A percentile compares a stretch with the other conserved stretches of the same genome.
phyloP scores from a whole-genome alignment of 2,329 filamentous ascomycete species.

The Chaetomiaceae sp. region DNA sequence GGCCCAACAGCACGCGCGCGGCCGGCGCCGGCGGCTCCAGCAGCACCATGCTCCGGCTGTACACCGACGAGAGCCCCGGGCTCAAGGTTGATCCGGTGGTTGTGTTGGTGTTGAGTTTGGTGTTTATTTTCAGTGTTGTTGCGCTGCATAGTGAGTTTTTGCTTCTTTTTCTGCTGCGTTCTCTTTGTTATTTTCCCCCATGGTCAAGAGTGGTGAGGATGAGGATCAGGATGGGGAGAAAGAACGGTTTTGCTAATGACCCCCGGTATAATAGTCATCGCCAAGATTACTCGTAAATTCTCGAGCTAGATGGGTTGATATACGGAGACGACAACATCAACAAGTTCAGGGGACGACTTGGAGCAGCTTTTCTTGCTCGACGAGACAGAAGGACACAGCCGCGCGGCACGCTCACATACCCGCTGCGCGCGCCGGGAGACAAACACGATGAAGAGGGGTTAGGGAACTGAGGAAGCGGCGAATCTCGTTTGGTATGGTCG shows the following conservation, averaged over 20 bases:
- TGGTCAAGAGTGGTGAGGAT: neutral
- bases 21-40: conserved; percentile 93
- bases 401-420: too few relatives aligned
- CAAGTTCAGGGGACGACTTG: too few relatives aligned
- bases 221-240: neutral
- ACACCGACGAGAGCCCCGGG: conserved; percentile 97
- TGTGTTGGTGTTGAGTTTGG: conserved; percentile 89
- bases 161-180: neutral
- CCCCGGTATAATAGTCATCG: conserved; percentile 63
- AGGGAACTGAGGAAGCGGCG: too few relatives aligned
- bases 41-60: conserved; percentile 97
- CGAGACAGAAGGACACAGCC: too few relatives aligned
- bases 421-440: too few relatives aligned
- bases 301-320: conserved; percentile 46
- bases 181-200: neutral
- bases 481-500: too few relatives aligned
- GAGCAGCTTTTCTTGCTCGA: too few relatives aligned
- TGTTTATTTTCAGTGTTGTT: conserved; percentile 98
- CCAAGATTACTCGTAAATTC: conserved; percentile 90
- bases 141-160: conserved; percentile 83
- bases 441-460: too few relatives aligned
- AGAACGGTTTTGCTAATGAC: conserved; percentile 5
- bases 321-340: too few relatives aligned
- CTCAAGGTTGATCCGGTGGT: conserved; percentile 98
- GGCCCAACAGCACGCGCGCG: conserved; percentile 85